Conservation (phyloP, 2,329 filamentous ascomycete genomes). For the Kalmusia sp. region DNA sequence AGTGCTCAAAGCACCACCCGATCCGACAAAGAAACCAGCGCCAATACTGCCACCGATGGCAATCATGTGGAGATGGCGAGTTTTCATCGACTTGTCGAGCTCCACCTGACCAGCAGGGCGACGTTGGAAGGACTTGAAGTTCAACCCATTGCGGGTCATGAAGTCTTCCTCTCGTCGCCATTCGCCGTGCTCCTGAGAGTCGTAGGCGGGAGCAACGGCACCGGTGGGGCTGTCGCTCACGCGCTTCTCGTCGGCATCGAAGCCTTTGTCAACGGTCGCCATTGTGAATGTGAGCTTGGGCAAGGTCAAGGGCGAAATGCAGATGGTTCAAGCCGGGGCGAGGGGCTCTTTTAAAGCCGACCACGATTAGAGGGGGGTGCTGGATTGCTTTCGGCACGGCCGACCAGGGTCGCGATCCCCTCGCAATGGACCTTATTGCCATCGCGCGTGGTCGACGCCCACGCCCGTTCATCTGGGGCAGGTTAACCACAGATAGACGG, state of each 20-base stretch:
- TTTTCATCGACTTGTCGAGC: conserved; percentile 57
- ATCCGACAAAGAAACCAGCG: conserved; percentile 69
- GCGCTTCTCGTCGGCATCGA: conserved; percentile 37
- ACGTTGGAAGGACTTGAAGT: conserved; percentile 43
- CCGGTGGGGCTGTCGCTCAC: conserved; percentile 18
- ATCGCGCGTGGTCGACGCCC: conserved; percentile 28
- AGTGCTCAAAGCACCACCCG: conserved; percentile 60
- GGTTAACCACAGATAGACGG: conserved; percentile 2
- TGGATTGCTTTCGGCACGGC: conserved; percentile 34
- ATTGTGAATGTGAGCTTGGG: conserved; percentile 10
- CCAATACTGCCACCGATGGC: conserved; percentile 68
- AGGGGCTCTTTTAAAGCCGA: conserved; percentile 32
- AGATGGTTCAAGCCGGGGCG: conserved; percentile 19
- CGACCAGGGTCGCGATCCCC: conserved; percentile 28
- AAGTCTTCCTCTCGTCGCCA: conserved; percentile 43
- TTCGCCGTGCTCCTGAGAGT: conserved; percentile 15
- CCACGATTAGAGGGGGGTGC: conserved; percentile 33
- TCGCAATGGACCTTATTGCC: conserved; percentile 21
- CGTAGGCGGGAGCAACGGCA: conserved; percentile 16
- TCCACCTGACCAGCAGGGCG: conserved; percentile 35
- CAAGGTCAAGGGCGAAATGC: conserved; percentile 8
- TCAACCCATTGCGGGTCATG: conserved; percentile 45
- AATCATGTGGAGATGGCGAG: conserved; percentile 68
- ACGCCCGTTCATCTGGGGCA: conserved; percentile 18
- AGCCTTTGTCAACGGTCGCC: conserved; percentile 23